These are phyloP conservation scores for Spizellomyces punctatus DNA, from an alignment of 192 early-diverging fungal species.

Conservation along the genomic window DNA sequence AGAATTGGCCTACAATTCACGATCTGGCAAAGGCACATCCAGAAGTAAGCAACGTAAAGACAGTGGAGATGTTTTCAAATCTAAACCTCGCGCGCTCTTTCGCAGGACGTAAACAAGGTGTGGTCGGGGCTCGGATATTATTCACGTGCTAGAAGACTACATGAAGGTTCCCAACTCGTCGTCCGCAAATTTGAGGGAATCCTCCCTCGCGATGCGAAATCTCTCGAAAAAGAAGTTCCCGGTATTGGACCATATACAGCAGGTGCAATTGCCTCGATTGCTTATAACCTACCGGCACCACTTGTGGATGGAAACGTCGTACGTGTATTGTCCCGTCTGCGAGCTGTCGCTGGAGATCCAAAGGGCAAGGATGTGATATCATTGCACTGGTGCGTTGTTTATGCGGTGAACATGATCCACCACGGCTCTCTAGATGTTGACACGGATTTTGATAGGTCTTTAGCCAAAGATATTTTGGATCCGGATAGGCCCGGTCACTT, in stretches of 20 bases:
- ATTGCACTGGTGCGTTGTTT: slow-evolving; percentile 57
- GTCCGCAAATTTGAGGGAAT: slow-evolving; percentile 52
- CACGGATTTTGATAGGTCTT: slow-evolving; percentile 40
- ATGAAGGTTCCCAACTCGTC: slow-evolving; percentile 67
- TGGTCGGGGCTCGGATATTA: slow-evolving; percentile 85
- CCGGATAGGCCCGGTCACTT: slow-evolving; percentile 67
- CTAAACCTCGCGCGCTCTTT: background rate
- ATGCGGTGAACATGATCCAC: background rate
- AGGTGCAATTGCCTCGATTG: slow-evolving; percentile 68
- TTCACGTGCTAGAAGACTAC: slow-evolving; percentile 67
- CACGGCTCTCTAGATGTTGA: background rate
- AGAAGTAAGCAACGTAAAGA: slow-evolving; percentile 38
- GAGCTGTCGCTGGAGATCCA: slow-evolving; percentile 66
- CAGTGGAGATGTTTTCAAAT: background rate
- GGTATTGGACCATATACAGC: slow-evolving; percentile 75
- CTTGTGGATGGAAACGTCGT: slow-evolving; percentile 81
- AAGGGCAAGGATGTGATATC: slow-evolving; percentile 59
- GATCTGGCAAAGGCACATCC: slow-evolving; percentile 64
- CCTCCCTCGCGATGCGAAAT: slow-evolving; percentile 58
- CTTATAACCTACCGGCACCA: slow-evolving; percentile 61
- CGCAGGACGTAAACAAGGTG: slow-evolving; percentile 9
- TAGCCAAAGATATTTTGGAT: slow-evolving; percentile 61
- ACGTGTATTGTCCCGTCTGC: slow-evolving; percentile 65
- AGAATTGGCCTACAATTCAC: slow-evolving; percentile 69
- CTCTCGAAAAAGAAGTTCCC: slow-evolving; percentile 60